Evolutionary conservation across 2,329 filamentous ascomycete species (phyloP).

Genomic region (Hysterium pulicare): DNA sequence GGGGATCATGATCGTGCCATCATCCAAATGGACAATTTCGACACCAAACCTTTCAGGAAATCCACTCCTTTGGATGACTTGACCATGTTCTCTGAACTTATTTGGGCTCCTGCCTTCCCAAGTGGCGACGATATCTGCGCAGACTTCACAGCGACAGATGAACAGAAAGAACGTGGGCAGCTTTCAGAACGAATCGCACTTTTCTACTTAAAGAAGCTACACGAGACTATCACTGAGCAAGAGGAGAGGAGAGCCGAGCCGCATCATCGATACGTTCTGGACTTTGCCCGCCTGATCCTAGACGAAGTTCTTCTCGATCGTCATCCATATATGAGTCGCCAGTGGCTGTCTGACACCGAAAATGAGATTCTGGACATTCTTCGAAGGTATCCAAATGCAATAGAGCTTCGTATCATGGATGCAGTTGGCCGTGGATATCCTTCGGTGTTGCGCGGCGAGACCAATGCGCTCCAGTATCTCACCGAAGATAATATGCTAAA

Average conservation of each 20-base stretch:
- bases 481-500: conserved; percentile 11
- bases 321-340: not conserved
- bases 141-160: not conserved
- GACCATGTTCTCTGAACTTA: not conserved
- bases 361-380: not conserved
- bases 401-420: not conserved
- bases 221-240: not conserved
- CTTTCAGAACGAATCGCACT: not conserved
- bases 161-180: not conserved
- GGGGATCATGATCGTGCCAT: too few species aligned
- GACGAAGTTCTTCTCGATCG: conserved; percentile 1
- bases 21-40: too few species aligned
- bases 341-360: not conserved
- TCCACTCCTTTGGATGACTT: not conserved
- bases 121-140: too few species aligned
- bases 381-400: not conserved
- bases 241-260: not conserved
- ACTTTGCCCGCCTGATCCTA: conserved; percentile 1
- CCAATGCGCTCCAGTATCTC: conserved; percentile 8
- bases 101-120: not conserved
- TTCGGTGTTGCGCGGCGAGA: conserved; percentile 4
- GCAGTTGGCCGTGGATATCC: not conserved
- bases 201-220: not conserved
- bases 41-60: too few species aligned
- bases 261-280: too few species aligned